A percentile compares a stretch with the other conserved stretches of the same genome.
These are phyloP conservation scores for Trichoderma asperellum DNA, from an alignment of 2,329 filamentous ascomycete species.

Conservation along the genomic window DNA sequence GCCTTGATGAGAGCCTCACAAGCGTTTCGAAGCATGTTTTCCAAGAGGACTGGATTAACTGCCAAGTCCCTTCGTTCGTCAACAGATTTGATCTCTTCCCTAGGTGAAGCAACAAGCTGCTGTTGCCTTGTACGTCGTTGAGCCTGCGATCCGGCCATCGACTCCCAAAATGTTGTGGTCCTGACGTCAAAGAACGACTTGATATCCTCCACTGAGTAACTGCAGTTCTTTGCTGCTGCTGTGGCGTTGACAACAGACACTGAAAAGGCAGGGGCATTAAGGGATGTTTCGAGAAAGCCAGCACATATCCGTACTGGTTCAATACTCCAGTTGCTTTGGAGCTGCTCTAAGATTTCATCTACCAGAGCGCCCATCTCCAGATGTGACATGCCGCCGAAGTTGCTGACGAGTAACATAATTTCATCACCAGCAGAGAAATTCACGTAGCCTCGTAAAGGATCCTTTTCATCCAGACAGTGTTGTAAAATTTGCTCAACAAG, in stretches of 20 bases:
- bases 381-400: slow-evolving; percentile 62
- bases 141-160: slow-evolving; percentile 52
- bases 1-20: slow-evolving; percentile 59
- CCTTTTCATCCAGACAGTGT: slow-evolving; percentile 61
- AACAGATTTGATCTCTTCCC: slow-evolving; percentile 42
- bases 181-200: slow-evolving; percentile 66
- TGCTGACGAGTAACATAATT: slow-evolving; percentile 59
- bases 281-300: slow-evolving; percentile 70
- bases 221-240: slow-evolving; percentile 49
- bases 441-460: slow-evolving; percentile 55
- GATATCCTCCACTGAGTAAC: slow-evolving; percentile 57
- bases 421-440: slow-evolving; percentile 53
- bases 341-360: slow-evolving; percentile 57
- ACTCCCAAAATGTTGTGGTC: slow-evolving; percentile 62
- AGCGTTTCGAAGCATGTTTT: slow-evolving; percentile 58
- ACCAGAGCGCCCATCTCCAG: slow-evolving; percentile 60
- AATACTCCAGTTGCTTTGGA: slow-evolving; percentile 52
- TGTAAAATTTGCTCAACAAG: slow-evolving; percentile 62
- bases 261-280: slow-evolving; percentile 73
- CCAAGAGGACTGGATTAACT: slow-evolving; percentile 57
- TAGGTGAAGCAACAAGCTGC: slow-evolving; percentile 48
- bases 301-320: slow-evolving; percentile 59
- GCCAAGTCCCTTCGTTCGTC: slow-evolving; percentile 48
- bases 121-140: slow-evolving; percentile 44
- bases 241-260: slow-evolving; percentile 67